phyloP scores from a whole-genome alignment of 352 stramenopile species.

The Peronospora farinosa region DNA sequence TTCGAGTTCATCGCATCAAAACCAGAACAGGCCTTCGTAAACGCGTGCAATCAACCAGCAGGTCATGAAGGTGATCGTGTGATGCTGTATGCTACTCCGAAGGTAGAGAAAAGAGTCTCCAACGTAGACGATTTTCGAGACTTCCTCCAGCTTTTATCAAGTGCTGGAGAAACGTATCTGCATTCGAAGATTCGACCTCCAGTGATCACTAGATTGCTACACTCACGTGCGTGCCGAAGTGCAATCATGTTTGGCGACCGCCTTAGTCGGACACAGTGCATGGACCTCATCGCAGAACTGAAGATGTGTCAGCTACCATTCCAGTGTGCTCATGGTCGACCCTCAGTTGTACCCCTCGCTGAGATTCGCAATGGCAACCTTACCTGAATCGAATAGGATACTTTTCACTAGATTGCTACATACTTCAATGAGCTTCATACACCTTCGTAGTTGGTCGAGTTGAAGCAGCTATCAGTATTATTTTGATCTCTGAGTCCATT shows the following conservation, averaged over 20 bases:
- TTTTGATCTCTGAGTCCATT: too few species aligned
- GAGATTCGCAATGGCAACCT: slow-evolving; percentile 37
- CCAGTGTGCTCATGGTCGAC: slow-evolving; percentile 86
- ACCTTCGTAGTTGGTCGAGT: too few species aligned
- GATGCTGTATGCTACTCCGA: slow-evolving; percentile 42
- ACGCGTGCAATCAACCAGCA: slow-evolving; percentile 1
- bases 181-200: slow-evolving; percentile 44
- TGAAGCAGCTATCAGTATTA: too few species aligned
- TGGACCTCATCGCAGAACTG: slow-evolving; percentile 63
- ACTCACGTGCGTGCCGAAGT: slow-evolving; percentile 86
- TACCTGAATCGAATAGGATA: slow-evolving; percentile 4
- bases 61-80: slow-evolving; percentile 11
- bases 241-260: slow-evolving; percentile 91
- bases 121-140: slow-evolving; percentile 76
- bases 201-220: slow-evolving; percentile 75
- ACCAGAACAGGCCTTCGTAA: slow-evolving; percentile 2
- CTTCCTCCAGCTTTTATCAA: slow-evolving; percentile 65
- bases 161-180: slow-evolving; percentile 15
- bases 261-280: slow-evolving; percentile 61
- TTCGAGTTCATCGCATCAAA: slow-evolving; percentile 31
- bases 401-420: neutral
- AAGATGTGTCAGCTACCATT: slow-evolving; percentile 81
- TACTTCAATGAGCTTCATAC: neutral
- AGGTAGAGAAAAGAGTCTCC: slow-evolving; percentile 64
- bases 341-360: slow-evolving; percentile 82